phyloP scores from a whole-genome alignment of 2,329 filamentous ascomycete genomes.

The Ceratocystiopsis sp. region DNA sequence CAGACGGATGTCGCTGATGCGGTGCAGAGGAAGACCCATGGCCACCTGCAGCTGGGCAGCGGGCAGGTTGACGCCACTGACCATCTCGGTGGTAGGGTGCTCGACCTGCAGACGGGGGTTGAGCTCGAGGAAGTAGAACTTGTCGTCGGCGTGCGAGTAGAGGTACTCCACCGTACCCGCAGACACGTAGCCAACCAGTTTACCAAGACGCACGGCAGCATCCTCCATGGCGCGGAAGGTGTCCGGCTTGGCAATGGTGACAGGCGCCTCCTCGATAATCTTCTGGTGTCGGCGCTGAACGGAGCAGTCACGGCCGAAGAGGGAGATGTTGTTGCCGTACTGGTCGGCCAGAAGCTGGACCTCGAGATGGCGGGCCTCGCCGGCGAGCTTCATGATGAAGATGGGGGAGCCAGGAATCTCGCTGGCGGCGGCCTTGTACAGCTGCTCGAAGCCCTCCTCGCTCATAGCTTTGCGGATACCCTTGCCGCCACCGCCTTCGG shows the following conservation, averaged over 20 bases:
- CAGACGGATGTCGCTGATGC: slow-evolving; percentile 88
- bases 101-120: slow-evolving; percentile 99
- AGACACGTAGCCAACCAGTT: slow-evolving; percentile 92
- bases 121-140: slow-evolving; percentile 98
- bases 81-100: slow-evolving; percentile 98
- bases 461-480: slow-evolving; percentile 89
- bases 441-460: slow-evolving; percentile 66
- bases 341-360: slow-evolving; percentile 95
- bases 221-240: slow-evolving; percentile 97
- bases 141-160: slow-evolving; percentile 93
- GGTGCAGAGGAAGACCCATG: slow-evolving; percentile 93
- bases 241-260: slow-evolving; percentile 76
- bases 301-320: slow-evolving; percentile 96
- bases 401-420: slow-evolving; percentile 98
- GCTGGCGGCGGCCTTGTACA: slow-evolving; percentile 91
- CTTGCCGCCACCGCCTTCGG: slow-evolving; percentile 96
- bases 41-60: slow-evolving; percentile 96
- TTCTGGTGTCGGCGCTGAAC: slow-evolving; percentile 98
- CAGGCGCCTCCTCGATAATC: slow-evolving; percentile 97
- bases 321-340: slow-evolving; percentile 98
- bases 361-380: slow-evolving; percentile 90
- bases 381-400: slow-evolving; percentile 99
- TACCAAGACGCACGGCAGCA: slow-evolving; percentile 83
- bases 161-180: slow-evolving; percentile 98
- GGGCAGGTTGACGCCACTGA: slow-evolving; percentile 90